phyloP scores from a whole-genome alignment of 805 yeast species.

The Metschnikowia picachoensis region DNA sequence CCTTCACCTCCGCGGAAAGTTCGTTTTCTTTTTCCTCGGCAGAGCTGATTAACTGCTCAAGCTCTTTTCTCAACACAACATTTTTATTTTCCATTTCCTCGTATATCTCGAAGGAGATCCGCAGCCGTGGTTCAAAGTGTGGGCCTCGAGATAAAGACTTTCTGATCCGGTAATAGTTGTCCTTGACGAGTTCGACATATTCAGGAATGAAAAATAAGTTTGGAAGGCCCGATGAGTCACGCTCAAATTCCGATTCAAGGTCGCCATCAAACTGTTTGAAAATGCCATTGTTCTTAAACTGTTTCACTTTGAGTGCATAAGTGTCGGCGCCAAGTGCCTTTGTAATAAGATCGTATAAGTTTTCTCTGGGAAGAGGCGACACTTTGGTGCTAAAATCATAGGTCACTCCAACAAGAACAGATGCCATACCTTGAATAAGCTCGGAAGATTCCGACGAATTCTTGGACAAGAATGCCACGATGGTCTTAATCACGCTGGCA shows the following conservation, averaged over 20 bases:
- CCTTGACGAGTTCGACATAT: constrained; percentile 65
- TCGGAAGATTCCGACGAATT: constrained; percentile 46
- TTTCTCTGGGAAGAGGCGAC: constrained; percentile 62
- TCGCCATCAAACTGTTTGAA: constrained; percentile 51
- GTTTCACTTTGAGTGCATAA: constrained; percentile 66
- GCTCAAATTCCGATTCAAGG: constrained; percentile 23
- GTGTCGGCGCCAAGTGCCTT: constrained; percentile 79
- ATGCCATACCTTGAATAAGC: constrained; percentile 68
- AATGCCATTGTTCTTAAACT: constrained; percentile 56
- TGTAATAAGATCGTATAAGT: constrained; percentile 56
- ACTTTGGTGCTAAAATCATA: constrained; percentile 68
- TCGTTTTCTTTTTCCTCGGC: constrained; percentile 18
- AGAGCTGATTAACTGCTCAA: constrained; percentile 20
- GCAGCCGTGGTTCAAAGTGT: constrained; percentile 60
- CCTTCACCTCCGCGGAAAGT: constrained; percentile 19
- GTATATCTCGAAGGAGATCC: constrained; percentile 59
- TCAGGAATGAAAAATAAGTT: constrained; percentile 65
- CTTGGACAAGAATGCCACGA: constrained; percentile 57
- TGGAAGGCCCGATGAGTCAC: constrained; percentile 86
- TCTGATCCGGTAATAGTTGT: constrained; percentile 62
- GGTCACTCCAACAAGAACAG: constrained; percentile 66
- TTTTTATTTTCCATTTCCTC: constrained; percentile 43
- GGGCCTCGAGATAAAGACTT: constrained; percentile 76
- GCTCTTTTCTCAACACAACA: constrained; percentile 22
- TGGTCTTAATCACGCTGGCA: constrained; percentile 57